Percentiles rank a stretch among this genome's conserved stretches.
These are phyloP conservation scores for Populus hybrid DNA, from an alignment of 441 rosid species.

Conservation along the genomic window DNA sequence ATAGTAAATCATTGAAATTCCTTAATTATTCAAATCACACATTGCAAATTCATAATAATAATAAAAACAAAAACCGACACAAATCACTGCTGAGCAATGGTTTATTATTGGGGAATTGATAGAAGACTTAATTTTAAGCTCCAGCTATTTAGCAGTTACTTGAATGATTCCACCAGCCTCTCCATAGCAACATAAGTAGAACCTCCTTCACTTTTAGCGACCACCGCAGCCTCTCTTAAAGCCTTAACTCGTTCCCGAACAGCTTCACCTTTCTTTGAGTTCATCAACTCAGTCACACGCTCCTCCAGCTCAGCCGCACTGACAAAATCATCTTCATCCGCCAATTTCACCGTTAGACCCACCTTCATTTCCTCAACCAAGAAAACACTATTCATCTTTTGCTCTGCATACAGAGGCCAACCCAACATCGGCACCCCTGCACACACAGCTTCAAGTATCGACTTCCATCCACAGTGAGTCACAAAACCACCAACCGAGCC, in stretches of 20 bases:
- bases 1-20: too few relatives aligned
- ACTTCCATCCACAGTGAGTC: conserved; percentile 49
- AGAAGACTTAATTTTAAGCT: too few relatives aligned
- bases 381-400: conserved; percentile 13
- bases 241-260: background rate
- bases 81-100: too few relatives aligned
- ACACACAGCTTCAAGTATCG: conserved; percentile 29
- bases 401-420: conserved; percentile 42
- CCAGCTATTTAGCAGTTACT: too few relatives aligned
- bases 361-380: conserved; percentile 31
- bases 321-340: conserved; percentile 15
- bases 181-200: too few relatives aligned
- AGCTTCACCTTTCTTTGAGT: conserved; percentile 14
- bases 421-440: conserved; percentile 45
- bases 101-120: too few relatives aligned
- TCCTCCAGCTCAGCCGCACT: conserved; percentile 27
- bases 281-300: conserved; percentile 33
- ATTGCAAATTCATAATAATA: too few relatives aligned
- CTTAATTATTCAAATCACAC: too few relatives aligned
- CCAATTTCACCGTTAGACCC: conserved; percentile 14
- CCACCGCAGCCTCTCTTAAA: background rate
- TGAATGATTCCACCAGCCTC: too few relatives aligned
- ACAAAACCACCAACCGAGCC: conserved; percentile 35
- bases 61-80: too few relatives aligned
- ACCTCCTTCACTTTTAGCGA: too few relatives aligned